Evolutionary conservation across 1,139 yeast species (phyloP), one percentile per base, ranked within the genome.

Genomic region (Candida glucosophila): DNA sequence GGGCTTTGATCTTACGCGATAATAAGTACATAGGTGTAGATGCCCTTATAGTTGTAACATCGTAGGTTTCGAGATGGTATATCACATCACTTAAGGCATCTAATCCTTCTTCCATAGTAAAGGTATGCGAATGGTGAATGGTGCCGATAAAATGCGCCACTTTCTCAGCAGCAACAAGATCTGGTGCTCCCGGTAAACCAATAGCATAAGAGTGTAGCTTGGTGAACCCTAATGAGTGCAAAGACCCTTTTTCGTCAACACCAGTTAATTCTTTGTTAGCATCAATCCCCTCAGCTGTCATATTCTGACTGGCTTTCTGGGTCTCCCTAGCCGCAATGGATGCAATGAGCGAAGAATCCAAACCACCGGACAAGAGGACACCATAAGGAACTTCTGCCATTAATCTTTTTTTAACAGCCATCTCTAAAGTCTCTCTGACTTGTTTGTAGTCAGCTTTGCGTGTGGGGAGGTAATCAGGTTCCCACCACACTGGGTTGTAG

Each of bases 301-400:
- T 55, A 23, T 64, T 49, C 29, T 69, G 71, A 31, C 76, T 72
- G 29, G 95, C 95, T 55, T 73, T 76, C 36, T 71, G 72, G 33
- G 97, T 85, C 64, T 90, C 98, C 54, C 97, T 74, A 20, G 97
- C 90, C 32, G 97, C 98, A 49, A 90, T 90, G 23, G 98, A 58
- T 19, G 98, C 98, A 52, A 90, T 90, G 57, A 90, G 70, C 22
- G 96, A 85, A 26, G 97, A 86, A 56, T 90, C 98, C 46, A 90
- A 72, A 38, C 98, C 98, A 52, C 98, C 98, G 19, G 96, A 85
- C 42, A 90, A 68, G 44, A 90, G 67, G 23, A 90, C 98, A 63
- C 98, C 98, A 58, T 85, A 88, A 29, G 98, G 97, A 34, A 90
- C 98, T 64, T 90, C 98, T 30, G 97, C 92, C 98, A 90, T 90